phyloP scores from a whole-genome alignment of 345 rosid genomes.

The Eucalyptus urophylla region DNA sequence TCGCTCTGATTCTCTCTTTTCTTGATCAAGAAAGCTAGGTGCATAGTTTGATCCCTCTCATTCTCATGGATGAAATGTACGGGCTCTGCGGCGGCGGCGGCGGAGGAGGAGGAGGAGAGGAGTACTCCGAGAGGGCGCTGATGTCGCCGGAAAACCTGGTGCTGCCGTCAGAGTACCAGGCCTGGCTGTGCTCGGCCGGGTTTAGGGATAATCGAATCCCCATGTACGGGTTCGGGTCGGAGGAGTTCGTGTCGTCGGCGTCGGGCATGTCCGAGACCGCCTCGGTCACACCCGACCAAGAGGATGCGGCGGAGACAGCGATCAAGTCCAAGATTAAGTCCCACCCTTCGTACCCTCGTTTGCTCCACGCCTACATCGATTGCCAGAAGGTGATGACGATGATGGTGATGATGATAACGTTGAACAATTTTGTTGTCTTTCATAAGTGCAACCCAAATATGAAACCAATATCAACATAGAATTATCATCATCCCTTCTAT shows the following conservation, averaged over 20 bases:
- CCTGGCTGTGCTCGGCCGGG: constrained; percentile 18
- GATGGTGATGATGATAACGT: not conserved
- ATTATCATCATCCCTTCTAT: not conserved
- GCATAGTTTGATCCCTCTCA: not conserved
- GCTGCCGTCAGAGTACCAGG: constrained; percentile 35
- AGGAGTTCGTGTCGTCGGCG: constrained; percentile 27
- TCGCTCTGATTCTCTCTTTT: not conserved
- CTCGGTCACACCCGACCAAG: constrained; percentile 41
- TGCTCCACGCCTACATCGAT: constrained; percentile 78
- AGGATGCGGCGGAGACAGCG: constrained; percentile 22
- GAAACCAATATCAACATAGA: not conserved
- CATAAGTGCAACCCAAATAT: not conserved
- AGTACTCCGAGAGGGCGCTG: constrained; percentile 41
- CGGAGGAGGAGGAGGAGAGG: constrained; percentile 21
- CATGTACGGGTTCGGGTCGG: constrained; percentile 34
- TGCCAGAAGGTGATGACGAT: constrained; percentile 73
- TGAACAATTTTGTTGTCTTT: not conserved
- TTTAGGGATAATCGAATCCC: constrained; percentile 15
- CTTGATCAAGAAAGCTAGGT: not conserved
- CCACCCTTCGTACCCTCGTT: constrained; percentile 80
- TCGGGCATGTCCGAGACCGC: constrained; percentile 54
- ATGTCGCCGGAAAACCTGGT: constrained; percentile 64
- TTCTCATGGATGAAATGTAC: constrained; percentile 74
- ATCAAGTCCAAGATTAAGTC: constrained; percentile 73
- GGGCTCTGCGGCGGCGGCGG: constrained; percentile 28